Conservation (phyloP, 495 filamentous ascomycete species). For the Trichoderma parareesei region DNA sequence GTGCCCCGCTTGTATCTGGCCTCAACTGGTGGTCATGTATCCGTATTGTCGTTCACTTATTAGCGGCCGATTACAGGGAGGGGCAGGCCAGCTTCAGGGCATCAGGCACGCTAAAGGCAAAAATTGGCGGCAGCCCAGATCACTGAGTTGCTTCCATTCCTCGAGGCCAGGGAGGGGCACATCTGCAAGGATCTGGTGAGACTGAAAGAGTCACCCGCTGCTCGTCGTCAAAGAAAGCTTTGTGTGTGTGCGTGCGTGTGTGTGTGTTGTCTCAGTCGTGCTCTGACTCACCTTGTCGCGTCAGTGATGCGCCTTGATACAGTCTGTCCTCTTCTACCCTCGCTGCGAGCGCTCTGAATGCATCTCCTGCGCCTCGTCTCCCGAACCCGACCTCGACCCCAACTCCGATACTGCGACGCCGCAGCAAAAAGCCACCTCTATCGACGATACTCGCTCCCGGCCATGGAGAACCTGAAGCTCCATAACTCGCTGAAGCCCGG, state of each 20-base stretch:
- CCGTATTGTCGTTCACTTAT: too few species aligned
- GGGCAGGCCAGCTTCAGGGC: not conserved
- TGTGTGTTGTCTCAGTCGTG: not conserved
- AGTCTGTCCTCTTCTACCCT: not conserved
- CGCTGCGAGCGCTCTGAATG: slow-evolving; percentile 21
- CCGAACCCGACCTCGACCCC: slow-evolving; percentile 19
- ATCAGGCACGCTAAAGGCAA: slow-evolving; percentile 1
- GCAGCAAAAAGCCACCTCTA: slow-evolving; percentile 1
- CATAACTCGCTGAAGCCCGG: slow-evolving; percentile 72
- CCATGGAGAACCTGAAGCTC: slow-evolving; percentile 49
- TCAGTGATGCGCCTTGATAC: slow-evolving; percentile 8
- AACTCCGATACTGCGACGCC: slow-evolving; percentile 12
- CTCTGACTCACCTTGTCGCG: not conserved
- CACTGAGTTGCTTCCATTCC: not conserved
- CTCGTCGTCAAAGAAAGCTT: not conserved
- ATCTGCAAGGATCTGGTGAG: not conserved
- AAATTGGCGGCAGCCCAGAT: not conserved
- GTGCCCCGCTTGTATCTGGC: not conserved
- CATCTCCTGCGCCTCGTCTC: slow-evolving; percentile 17
- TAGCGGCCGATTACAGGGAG: slow-evolving; percentile 6
- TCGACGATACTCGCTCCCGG: slow-evolving; percentile 3
- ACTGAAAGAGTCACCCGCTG: not conserved
- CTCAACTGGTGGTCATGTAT: not conserved
- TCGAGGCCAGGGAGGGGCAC: slow-evolving; percentile 3
- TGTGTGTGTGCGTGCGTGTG: not conserved